A percentile compares a stretch with the other conserved stretches of the same genome.
Evolutionary conservation across 1,284 basidiomycete species (phyloP).

Genomic region (Microbotryomycetes sp.): DNA sequence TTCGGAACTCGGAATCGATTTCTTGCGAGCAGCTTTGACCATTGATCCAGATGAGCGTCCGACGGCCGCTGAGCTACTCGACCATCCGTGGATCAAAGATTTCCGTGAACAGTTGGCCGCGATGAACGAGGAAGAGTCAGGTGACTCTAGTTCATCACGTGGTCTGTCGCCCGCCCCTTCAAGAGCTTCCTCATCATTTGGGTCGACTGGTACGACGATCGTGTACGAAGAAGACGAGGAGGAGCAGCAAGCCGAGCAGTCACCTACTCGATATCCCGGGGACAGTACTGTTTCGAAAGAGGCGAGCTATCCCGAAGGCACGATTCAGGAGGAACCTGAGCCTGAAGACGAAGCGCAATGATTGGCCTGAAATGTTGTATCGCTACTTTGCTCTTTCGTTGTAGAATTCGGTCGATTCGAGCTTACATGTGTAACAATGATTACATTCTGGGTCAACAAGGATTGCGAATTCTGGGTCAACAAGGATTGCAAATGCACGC

Average conservation of each 20-base stretch:
- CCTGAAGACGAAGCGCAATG: background rate
- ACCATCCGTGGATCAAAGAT: constrained; percentile 77
- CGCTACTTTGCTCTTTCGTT: too few relatives aligned
- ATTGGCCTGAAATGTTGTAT: too few relatives aligned
- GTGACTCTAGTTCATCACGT: background rate
- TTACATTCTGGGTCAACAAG: background rate
- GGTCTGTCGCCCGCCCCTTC: background rate
- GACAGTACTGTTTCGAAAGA: background rate
- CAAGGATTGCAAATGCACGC: too few relatives aligned
- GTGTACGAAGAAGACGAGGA: background rate
- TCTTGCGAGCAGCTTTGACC: constrained; percentile 84
- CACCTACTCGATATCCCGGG: background rate
- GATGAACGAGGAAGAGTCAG: constrained; percentile 21
- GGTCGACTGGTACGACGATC: background rate
- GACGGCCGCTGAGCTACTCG: constrained; percentile 73
- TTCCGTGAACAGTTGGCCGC: constrained; percentile 31
- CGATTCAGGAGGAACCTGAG: background rate
- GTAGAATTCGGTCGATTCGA: too few relatives aligned
- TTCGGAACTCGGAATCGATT: constrained; percentile 82
- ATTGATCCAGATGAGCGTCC: constrained; percentile 82
- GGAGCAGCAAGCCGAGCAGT: background rate
- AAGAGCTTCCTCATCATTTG: background rate
- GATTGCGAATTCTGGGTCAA: background rate
- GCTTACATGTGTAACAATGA: too few relatives aligned
- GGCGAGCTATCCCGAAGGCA: background rate